A percentile compares a stretch with the other conserved stretches of the same genome.
These are phyloP conservation scores for Trypanosoma rangeli DNA, from an alignment of 208 protist species.

Conservation along the genomic window DNA sequence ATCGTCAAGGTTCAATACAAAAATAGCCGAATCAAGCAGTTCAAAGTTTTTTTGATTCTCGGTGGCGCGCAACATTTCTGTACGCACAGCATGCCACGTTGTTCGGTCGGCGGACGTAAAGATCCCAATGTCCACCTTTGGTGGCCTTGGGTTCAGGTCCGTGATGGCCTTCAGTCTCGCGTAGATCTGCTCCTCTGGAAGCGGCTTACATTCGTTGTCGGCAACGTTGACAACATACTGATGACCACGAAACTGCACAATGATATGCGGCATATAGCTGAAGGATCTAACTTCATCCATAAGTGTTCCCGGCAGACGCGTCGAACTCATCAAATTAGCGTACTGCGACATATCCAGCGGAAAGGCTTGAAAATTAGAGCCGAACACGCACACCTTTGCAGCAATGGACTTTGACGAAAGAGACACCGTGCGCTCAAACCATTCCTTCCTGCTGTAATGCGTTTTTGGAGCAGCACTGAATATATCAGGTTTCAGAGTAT, in stretches of 20 bases:
- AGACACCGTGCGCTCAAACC: constrained; percentile 77
- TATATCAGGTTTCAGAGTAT: constrained; percentile 69
- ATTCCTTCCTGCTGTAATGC: constrained; percentile 65
- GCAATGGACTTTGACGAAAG: constrained; percentile 62
- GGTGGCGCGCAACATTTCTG: constrained; percentile 48
- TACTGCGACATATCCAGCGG: constrained; percentile 86
- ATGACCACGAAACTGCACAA: constrained; percentile 70
- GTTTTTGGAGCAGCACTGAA: constrained; percentile 33
- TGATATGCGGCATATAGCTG: constrained; percentile 68
- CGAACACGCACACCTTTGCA: constrained; percentile 44
- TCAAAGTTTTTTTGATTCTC: constrained; percentile 65
- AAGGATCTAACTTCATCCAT: constrained; percentile 77
- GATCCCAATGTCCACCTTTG: constrained; percentile 50
- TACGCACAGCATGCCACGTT: constrained; percentile 66
- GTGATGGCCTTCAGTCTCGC: constrained; percentile 68
- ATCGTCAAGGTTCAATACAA: constrained; percentile 81
- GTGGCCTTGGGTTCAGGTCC: constrained; percentile 30
- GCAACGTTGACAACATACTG: constrained; percentile 78
- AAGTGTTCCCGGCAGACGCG: constrained; percentile 71
- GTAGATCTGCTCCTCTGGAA: constrained; percentile 77
- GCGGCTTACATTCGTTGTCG: constrained; percentile 58
- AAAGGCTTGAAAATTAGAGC: constrained; percentile 52
- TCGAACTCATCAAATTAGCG: constrained; percentile 81
- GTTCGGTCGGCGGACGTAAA: constrained; percentile 65
- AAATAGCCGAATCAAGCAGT: constrained; percentile 75